A percentile compares a stretch with the other conserved stretches of the same genome.
phyloP scores from a whole-genome alignment of 352 stramenopile genomes.

The Blastocystis hominis region DNA sequence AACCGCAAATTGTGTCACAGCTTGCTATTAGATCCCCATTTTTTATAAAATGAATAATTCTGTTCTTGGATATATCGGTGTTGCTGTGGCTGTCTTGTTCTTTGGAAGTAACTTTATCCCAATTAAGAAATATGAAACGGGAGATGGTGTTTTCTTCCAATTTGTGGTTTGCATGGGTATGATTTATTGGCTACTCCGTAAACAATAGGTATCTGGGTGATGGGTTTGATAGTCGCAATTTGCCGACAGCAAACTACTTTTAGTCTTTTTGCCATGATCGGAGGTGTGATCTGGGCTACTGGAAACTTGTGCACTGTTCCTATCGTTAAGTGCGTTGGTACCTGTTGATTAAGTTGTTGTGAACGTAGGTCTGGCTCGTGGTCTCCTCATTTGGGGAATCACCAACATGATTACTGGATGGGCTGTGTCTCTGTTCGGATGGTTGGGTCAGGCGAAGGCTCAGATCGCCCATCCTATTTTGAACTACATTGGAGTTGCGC shows the following conservation, averaged over 20 bases:
- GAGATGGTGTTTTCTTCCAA: slow-evolving; percentile 60
- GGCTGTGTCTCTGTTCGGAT: slow-evolving; percentile 53
- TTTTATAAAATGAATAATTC: slow-evolving; percentile 24
- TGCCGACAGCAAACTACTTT: slow-evolving; percentile 51
- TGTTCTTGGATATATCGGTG: slow-evolving; percentile 54
- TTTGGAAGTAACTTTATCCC: slow-evolving; percentile 61
- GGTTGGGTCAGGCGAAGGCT: slow-evolving; percentile 54
- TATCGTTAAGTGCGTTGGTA: slow-evolving; percentile 60
- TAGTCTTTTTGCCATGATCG: slow-evolving; percentile 59
- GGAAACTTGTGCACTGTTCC: slow-evolving; percentile 60
- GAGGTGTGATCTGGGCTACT: slow-evolving; percentile 59
- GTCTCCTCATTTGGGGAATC: slow-evolving; percentile 60
- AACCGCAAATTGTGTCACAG: not conserved
- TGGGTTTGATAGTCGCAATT: slow-evolving; percentile 56
- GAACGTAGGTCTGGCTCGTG: slow-evolving; percentile 20
- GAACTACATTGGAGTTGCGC: slow-evolving; percentile 59
- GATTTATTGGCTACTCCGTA: not conserved
- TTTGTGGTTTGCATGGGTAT: slow-evolving; percentile 58
- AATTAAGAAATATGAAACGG: slow-evolving; percentile 60
- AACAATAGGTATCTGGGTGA: slow-evolving; percentile 57
- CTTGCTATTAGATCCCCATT: not conserved
- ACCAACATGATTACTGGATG: slow-evolving; percentile 61
- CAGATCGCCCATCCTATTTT: slow-evolving; percentile 51
- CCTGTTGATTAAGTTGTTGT: not conserved
- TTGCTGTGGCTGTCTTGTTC: slow-evolving; percentile 57